A percentile compares a stretch with the other conserved stretches of the same genome.
phyloP scores from a whole-genome alignment of 768 basidiomycete genomes.

The Leucocoprinus leucothites region DNA sequence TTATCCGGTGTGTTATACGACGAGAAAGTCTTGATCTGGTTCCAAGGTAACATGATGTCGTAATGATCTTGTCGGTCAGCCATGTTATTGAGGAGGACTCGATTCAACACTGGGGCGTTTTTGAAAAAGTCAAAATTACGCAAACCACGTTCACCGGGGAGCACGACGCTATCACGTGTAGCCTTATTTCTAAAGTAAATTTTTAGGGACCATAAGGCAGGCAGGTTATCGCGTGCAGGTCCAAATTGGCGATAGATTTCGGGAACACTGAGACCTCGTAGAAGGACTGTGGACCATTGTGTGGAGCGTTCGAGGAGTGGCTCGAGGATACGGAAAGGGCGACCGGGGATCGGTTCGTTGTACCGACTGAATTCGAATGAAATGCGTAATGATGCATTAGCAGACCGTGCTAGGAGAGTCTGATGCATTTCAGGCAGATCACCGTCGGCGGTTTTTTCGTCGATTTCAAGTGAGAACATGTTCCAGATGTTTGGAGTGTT shows the following conservation, averaged over 20 bases:
- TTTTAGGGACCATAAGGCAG: background rate
- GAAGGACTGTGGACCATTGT: background rate
- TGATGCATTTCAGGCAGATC: background rate
- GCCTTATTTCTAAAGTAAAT: background rate
- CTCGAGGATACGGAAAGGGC: background rate
- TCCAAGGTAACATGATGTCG: background rate
- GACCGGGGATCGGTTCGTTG: background rate
- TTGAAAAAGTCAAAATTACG: background rate
- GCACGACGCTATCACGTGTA: background rate
- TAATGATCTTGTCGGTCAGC: background rate
- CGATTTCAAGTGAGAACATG: background rate
- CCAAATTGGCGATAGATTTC: background rate
- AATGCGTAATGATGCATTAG: background rate
- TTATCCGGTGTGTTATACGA: background rate
- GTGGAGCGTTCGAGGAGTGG: background rate
- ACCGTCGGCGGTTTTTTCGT: background rate
- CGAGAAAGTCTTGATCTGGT: background rate
- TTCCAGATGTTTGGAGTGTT: background rate
- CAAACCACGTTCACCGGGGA: background rate
- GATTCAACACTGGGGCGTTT: background rate
- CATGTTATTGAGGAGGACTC: background rate
- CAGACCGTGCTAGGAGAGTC: background rate
- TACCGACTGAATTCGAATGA: background rate
- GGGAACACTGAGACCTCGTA: background rate
- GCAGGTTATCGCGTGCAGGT: background rate